Percentiles rank a stretch among this genome's conserved stretches.
Conservation (phyloP, 1,139 yeast genomes). For the Yamadazyma spencermartinsiae region DNA sequence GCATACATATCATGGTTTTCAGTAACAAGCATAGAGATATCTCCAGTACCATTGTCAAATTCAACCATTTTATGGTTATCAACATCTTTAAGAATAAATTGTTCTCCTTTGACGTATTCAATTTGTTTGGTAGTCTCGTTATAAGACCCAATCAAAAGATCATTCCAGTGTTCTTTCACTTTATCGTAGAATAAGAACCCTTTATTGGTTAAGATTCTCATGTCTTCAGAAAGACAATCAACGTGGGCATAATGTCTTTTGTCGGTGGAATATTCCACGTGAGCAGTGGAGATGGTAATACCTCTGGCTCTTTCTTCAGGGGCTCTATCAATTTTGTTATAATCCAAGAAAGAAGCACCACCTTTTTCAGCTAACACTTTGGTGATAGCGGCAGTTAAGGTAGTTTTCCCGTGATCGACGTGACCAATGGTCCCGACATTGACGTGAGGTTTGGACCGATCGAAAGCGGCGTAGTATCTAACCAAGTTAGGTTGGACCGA, state of each 20-base stretch:
- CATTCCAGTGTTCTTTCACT: constrained; percentile 3
- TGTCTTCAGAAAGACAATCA: constrained; percentile 35
- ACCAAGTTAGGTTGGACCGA: constrained; percentile 30
- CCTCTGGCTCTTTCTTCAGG: constrained; percentile 99
- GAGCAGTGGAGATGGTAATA: constrained; percentile 97
- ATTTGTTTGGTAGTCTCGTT: constrained; percentile 1
- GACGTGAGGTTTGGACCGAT: constrained; percentile 93
- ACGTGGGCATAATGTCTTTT: constrained; percentile 96
- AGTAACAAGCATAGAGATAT: constrained; percentile 3
- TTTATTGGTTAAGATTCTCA: constrained; percentile 4
- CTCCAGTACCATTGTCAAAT: not conserved
- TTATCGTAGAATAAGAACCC: constrained; percentile 3
- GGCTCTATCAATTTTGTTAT: constrained; percentile 92
- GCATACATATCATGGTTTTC: constrained; percentile 4
- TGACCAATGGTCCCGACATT: constrained; percentile 92
- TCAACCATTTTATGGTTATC: constrained; percentile 5
- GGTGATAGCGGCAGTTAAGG: constrained; percentile 97
- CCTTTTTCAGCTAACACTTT: constrained; percentile 86
- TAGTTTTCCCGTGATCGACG: constrained; percentile 98
- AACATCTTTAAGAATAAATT: constrained; percentile 4
- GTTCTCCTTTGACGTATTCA: constrained; percentile 1
- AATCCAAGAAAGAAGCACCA: constrained; percentile 92
- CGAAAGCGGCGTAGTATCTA: constrained; percentile 67
- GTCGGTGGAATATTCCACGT: constrained; percentile 91
- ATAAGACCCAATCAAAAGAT: constrained; percentile 2